These are phyloP conservation scores for Porodaedalea pini DNA, from an alignment of 1,284 basidiomycete genomes.

Conservation along the genomic window DNA sequence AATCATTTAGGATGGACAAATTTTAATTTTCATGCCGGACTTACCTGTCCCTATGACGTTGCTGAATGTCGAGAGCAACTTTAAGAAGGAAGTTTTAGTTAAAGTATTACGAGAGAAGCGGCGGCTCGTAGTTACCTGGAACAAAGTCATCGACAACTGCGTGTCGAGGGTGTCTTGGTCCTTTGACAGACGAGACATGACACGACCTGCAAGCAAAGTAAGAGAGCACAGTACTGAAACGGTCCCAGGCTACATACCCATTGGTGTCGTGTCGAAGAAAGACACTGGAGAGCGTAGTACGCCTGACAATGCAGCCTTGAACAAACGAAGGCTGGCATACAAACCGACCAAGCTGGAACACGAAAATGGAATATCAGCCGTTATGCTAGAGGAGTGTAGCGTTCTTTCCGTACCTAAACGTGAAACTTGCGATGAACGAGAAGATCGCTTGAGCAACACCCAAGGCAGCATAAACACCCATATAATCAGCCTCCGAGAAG, in stretches of 20 bases:
- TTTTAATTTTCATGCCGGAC: neutral
- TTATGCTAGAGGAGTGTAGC: neutral
- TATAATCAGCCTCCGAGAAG: constrained; percentile 58
- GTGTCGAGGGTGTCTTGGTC: constrained; percentile 59
- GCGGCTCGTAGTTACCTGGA: constrained; percentile 29
- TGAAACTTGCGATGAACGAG: constrained; percentile 51
- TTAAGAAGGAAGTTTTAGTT: neutral
- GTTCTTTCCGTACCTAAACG: constrained; percentile 42
- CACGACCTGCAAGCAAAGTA: constrained; percentile 42
- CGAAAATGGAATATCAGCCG: constrained; percentile 3
- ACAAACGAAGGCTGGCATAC: constrained; percentile 58
- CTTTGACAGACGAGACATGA: constrained; percentile 58
- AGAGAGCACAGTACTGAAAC: constrained; percentile 27
- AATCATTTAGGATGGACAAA: neutral
- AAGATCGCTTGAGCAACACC: constrained; percentile 56
- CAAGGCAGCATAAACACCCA: constrained; percentile 65
- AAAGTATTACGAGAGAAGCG: neutral
- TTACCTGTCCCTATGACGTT: constrained; percentile 46
- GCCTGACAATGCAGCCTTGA: constrained; percentile 50
- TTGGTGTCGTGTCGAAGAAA: constrained; percentile 83
- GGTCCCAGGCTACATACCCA: constrained; percentile 44
- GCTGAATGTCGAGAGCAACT: constrained; percentile 48
- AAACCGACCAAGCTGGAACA: constrained; percentile 50
- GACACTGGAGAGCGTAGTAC: constrained; percentile 67
- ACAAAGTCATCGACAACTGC: constrained; percentile 40